phyloP scores from a whole-genome alignment of 2,329 filamentous ascomycete species.

The Botryosphaeria dothidea region DNA sequence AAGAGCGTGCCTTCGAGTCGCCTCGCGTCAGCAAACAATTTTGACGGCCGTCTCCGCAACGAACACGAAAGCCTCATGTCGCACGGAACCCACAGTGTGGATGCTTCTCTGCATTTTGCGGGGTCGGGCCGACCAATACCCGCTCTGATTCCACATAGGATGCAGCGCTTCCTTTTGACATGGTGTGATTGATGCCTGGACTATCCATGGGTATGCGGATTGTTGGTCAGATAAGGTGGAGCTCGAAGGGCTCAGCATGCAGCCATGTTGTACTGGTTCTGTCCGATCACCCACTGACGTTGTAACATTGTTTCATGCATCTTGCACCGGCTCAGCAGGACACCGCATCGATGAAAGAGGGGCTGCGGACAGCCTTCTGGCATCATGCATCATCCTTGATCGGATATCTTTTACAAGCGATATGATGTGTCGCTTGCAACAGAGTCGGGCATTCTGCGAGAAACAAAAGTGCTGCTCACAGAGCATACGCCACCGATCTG shows the following conservation, averaged over 20 bases:
- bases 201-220: no score
- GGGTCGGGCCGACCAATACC: conserved; percentile 9
- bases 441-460: neutral
- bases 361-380: no score
- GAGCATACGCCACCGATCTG: neutral
- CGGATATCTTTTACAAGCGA: neutral
- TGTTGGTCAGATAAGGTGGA: neutral
- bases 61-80: neutral
- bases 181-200: no score
- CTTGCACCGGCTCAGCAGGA: neutral
- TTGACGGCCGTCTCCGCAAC: neutral
- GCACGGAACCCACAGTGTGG: neutral
- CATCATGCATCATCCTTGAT: no score
- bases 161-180: no score
- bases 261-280: neutral
- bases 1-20: neutral
- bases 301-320: neutral
- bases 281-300: no score
- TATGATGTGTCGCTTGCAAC: neutral
- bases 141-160: neutral
- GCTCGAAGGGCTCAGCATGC: neutral
- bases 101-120: conserved; percentile 1
- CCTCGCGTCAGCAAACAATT: neutral
- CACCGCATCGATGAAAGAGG: no score
- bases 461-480: neutral